phyloP scores from a whole-genome alignment of 2,329 filamentous ascomycete genomes.

The Xylaria sp. region DNA sequence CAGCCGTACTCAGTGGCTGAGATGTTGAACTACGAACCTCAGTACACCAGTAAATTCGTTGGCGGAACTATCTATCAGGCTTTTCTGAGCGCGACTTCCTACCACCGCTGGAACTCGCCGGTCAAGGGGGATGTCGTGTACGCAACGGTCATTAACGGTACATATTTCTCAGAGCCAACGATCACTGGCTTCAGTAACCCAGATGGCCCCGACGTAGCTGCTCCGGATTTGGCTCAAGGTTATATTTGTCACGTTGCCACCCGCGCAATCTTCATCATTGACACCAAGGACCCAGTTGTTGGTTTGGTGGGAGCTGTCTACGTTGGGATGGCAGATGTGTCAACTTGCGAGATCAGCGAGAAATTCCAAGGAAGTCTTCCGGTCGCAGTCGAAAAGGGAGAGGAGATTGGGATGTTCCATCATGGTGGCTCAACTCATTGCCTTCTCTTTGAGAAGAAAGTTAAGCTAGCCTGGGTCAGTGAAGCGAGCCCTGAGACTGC shows the following conservation, averaged over 20 bases:
- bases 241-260: slow-evolving; percentile 73
- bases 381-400: slow-evolving; percentile 23
- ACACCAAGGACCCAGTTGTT: slow-evolving; percentile 69
- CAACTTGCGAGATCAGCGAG: slow-evolving; percentile 73
- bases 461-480: slow-evolving; percentile 31
- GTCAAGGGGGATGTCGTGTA: slow-evolving; percentile 5
- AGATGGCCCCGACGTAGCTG: slow-evolving; percentile 37
- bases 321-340: slow-evolving; percentile 79
- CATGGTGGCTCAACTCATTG: slow-evolving; percentile 35
- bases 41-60: slow-evolving; percentile 7
- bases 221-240: slow-evolving; percentile 61
- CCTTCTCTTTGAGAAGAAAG: slow-evolving; percentile 23
- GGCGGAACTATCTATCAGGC: slow-evolving; percentile 19
- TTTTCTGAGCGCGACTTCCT: slow-evolving; percentile 13
- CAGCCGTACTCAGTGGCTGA: slow-evolving; percentile 20
- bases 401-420: slow-evolving; percentile 36
- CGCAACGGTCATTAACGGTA: slow-evolving; percentile 57
- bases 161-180: slow-evolving; percentile 64
- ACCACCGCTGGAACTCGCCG: slow-evolving; percentile 18
- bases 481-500: slow-evolving; percentile 22
- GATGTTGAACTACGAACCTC: slow-evolving; percentile 4
- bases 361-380: slow-evolving; percentile 43
- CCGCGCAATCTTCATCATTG: slow-evolving; percentile 71
- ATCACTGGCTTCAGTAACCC: slow-evolving; percentile 54
- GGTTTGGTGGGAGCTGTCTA: slow-evolving; percentile 74